Percentiles rank a stretch among this genome's conserved stretches.
These are phyloP conservation scores for Talaromyces verruculosus DNA, from an alignment of 2,329 filamentous ascomycete genomes.

Conservation along the genomic window DNA sequence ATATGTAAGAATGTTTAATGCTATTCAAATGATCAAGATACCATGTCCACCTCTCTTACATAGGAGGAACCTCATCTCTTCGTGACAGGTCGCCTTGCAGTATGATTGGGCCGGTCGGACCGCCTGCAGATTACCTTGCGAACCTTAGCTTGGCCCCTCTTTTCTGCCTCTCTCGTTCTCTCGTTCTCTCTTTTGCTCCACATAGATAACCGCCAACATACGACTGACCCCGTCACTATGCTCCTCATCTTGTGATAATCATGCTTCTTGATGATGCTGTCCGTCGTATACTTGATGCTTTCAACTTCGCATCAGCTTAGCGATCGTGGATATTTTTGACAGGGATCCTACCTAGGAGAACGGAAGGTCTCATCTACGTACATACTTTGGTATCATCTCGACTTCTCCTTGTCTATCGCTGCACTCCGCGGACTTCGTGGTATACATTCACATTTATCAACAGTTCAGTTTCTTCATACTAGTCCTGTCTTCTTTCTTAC, in stretches of 20 bases:
- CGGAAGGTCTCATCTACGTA: background rate
- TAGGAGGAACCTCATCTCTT: background rate
- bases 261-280: slow-evolving; percentile 7
- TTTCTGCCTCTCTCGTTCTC: slow-evolving; percentile 3
- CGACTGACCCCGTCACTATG: slow-evolving; percentile 13
- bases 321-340: slow-evolving; percentile 7
- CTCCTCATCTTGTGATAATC: background rate
- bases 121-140: background rate
- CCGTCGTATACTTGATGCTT: background rate
- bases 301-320: slow-evolving; percentile 6
- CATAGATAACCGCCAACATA: slow-evolving; percentile 13
- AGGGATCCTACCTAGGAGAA: background rate
- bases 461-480: background rate
- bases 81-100: background rate
- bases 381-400: background rate
- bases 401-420: background rate
- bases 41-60: background rate
- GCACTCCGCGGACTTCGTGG: background rate
- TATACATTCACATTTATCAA: background rate
- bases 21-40: background rate
- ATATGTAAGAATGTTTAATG: background rate
- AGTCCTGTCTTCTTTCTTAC: background rate
- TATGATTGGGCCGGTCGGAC: slow-evolving; percentile 8
- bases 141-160: slow-evolving; percentile 10
- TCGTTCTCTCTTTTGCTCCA: background rate